Evolutionary conservation across 495 filamentous ascomycete genomes (phyloP).

Genomic region (Saxophila tyrrhenica): DNA sequence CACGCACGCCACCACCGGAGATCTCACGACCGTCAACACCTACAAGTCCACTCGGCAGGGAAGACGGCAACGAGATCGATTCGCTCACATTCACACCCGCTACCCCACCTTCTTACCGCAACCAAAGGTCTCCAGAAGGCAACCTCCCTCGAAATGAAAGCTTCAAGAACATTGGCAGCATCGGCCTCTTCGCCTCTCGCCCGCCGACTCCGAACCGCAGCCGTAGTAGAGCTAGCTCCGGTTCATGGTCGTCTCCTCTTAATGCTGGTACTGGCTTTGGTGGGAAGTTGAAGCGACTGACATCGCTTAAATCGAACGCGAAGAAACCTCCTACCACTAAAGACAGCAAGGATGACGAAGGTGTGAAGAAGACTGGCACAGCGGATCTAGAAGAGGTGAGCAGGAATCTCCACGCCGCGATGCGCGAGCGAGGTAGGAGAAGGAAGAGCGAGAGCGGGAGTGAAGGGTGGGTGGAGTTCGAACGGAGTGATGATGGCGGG

Average conservation of each 20-base stretch:
- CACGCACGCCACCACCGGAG: not conserved
- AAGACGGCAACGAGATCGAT: constrained; percentile 7
- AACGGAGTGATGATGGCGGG: not conserved
- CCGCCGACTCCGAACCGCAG: constrained; percentile 62
- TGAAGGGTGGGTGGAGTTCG: constrained; percentile 20
- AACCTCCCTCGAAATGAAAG: constrained; percentile 79
- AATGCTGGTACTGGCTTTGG: constrained; percentile 32
- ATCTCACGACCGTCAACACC: constrained; percentile 9
- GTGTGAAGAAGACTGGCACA: constrained; percentile 30
- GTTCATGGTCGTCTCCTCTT: constrained; percentile 27
- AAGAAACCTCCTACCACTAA: no score
- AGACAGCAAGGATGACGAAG: not conserved
- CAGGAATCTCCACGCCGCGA: constrained; percentile 72
- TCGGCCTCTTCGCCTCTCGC: constrained; percentile 79
- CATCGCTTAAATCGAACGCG: constrained; percentile 36
- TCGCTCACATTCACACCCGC: constrained; percentile 1
- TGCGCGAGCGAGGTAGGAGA: constrained; percentile 71
- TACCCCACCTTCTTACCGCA: not conserved
- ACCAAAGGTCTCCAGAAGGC: constrained; percentile 17
- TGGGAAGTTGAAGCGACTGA: constrained; percentile 61
- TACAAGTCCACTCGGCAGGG: not conserved
- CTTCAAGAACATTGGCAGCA: constrained; percentile 73
- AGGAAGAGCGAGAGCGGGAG: constrained; percentile 55
- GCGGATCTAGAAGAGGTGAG: constrained; percentile 73
- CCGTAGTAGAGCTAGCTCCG: constrained; percentile 54